These are phyloP conservation scores for Zasmidium cellare DNA, from an alignment of 2,329 filamentous ascomycete species.

Conservation along the genomic window DNA sequence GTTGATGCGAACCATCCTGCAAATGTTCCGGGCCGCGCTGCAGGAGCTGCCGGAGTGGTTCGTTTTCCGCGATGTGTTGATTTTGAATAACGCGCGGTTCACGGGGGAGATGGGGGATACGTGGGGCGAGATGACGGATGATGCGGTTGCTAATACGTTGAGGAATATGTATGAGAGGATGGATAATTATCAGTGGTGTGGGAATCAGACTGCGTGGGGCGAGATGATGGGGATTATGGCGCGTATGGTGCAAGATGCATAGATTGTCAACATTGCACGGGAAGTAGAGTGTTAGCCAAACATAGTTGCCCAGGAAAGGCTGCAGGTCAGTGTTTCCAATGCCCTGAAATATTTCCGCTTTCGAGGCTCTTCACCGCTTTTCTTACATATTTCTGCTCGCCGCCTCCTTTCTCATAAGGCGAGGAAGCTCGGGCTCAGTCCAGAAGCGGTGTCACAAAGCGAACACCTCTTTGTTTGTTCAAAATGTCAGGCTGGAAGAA, in stretches of 20 bases:
- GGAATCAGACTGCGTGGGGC: not conserved
- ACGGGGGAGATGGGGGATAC: not conserved
- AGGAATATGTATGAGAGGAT: not conserved
- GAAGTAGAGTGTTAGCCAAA: too few species aligned
- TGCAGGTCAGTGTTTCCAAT: not conserved
- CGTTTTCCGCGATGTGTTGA: not conserved
- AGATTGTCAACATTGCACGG: too few species aligned
- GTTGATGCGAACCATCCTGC: not conserved
- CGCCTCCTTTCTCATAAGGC: too few species aligned
- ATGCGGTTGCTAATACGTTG: not conserved
- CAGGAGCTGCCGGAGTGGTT: not conserved
- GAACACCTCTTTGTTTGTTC: too few species aligned
- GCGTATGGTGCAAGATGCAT: not conserved
- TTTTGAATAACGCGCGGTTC: not conserved
- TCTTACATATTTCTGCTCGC: too few species aligned
- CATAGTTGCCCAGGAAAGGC: not conserved
- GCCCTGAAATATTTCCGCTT: too few species aligned
- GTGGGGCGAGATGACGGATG: not conserved
- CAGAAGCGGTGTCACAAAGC: too few species aligned
- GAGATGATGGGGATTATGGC: not conserved
- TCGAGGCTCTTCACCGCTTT: too few species aligned
- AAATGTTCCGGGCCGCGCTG: not conserved
- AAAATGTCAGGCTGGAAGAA: too few species aligned
- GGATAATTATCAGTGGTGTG: not conserved
- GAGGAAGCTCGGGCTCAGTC: too few species aligned